A percentile compares a stretch with the other conserved stretches of the same genome.
Evolutionary conservation across 2,329 filamentous ascomycete genomes (phyloP).

Genomic region (Colletotrichum sidae): DNA sequence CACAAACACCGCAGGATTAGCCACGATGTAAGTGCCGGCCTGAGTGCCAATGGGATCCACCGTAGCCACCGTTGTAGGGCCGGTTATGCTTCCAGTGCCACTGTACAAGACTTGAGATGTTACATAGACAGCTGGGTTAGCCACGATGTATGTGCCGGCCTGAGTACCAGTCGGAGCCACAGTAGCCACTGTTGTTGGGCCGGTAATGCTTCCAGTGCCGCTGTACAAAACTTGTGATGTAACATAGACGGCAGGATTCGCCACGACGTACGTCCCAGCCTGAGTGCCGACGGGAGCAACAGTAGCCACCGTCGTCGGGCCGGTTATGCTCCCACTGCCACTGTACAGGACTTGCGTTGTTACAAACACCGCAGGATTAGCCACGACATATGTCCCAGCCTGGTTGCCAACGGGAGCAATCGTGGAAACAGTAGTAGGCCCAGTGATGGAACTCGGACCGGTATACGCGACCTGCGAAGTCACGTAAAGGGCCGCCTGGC

Average conservation of each 20-base stretch:
- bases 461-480: slow-evolving; percentile 13
- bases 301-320: slow-evolving; percentile 9
- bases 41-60: slow-evolving; percentile 14
- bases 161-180: slow-evolving; percentile 1
- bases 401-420: slow-evolving; percentile 12
- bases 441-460: slow-evolving; percentile 18
- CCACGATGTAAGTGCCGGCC: neutral
- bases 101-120: slow-evolving; percentile 8
- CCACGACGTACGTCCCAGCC: slow-evolving; percentile 30
- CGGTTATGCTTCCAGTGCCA: neutral
- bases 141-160: slow-evolving; percentile 23
- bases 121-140: slow-evolving; percentile 18
- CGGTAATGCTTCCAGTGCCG: neutral
- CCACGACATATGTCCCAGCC: slow-evolving; percentile 20
- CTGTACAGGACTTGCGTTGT: neutral
- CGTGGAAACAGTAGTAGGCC: slow-evolving; percentile 15
- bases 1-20: no score
- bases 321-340: neutral
- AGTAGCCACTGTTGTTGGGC: neutral
- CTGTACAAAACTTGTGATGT: neutral
- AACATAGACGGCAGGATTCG: neutral
- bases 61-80: neutral
- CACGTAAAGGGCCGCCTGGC: slow-evolving; percentile 15
- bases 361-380: slow-evolving; percentile 1
- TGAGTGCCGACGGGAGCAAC: slow-evolving; percentile 13